Evolutionary conservation across 441 rosid species (phyloP).

Genomic region (Gossypium davidsonii): DNA sequence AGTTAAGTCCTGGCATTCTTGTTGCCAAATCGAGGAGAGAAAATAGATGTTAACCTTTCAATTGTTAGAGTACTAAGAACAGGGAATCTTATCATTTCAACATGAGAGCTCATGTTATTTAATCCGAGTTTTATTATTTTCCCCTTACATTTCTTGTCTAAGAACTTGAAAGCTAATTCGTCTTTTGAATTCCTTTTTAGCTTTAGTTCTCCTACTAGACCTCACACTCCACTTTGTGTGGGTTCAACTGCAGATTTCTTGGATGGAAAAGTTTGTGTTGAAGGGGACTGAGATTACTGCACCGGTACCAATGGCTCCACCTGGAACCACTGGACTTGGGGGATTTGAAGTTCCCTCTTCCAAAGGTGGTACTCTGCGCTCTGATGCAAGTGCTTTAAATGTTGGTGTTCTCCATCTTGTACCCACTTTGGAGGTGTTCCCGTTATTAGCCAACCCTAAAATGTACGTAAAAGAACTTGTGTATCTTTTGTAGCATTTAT

Average conservation of each 20-base stretch:
- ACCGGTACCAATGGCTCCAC: constrained; percentile 92
- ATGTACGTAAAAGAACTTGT: constrained; percentile 37
- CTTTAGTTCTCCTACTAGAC: neutral
- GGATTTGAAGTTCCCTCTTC: constrained; percentile 98
- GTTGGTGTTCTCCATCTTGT: constrained; percentile 96
- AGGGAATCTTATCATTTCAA: neutral
- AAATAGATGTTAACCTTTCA: neutral
- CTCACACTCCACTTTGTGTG: constrained; percentile 12
- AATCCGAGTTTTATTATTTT: neutral
- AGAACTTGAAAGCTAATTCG: neutral
- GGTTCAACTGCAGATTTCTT: constrained; percentile 62
- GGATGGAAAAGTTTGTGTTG: constrained; percentile 96
- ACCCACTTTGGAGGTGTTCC: constrained; percentile 91
- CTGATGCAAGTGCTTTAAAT: constrained; percentile 94
- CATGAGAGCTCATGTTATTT: neutral
- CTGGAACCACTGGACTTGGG: constrained; percentile 97
- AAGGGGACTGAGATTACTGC: constrained; percentile 97
- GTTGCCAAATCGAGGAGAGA: neutral
- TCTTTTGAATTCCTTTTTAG: neutral
- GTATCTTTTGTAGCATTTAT: no score
- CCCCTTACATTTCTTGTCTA: constrained; percentile 1
- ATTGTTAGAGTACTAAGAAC: neutral
- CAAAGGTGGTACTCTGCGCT: constrained; percentile 79
- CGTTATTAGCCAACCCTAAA: constrained; percentile 75
- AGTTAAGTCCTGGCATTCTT: neutral